Percentiles rank a stretch among this genome's conserved stretches.
Conservation (phyloP, 2,329 filamentous ascomycete genomes). For the Blumeria graminis region DNA sequence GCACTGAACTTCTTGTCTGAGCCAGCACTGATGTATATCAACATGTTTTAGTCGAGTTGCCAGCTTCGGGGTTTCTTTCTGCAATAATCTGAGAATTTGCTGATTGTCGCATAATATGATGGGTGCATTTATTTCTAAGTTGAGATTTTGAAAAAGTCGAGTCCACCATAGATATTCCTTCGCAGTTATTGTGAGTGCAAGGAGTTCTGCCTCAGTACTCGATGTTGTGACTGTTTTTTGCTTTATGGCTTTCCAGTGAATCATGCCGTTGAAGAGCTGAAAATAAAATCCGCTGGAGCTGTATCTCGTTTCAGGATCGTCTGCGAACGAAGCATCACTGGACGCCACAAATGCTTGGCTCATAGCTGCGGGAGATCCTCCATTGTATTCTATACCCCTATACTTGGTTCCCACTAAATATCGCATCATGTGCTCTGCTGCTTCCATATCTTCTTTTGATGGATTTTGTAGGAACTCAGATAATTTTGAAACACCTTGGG, state of each 20-base stretch:
- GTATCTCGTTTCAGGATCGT: background rate
- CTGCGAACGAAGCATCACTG: background rate
- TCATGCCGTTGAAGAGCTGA: background rate
- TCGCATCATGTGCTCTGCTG: background rate
- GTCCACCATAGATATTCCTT: background rate
- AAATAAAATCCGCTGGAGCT: background rate
- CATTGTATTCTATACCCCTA: background rate
- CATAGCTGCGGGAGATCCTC: background rate
- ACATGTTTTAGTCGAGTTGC: slow-evolving; percentile 4
- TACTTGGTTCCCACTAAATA: background rate
- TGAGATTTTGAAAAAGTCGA: background rate
- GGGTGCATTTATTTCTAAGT: background rate
- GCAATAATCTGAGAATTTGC: slow-evolving; percentile 4
- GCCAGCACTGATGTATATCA: background rate
- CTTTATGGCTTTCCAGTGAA: background rate
- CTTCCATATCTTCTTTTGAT: background rate
- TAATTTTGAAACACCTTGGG: background rate
- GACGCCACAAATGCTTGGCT: background rate
- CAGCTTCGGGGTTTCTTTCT: slow-evolving; percentile 3
- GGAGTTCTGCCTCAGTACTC: background rate
- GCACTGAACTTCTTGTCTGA: slow-evolving; percentile 7
- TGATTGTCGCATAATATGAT: background rate
- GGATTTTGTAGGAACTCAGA: background rate
- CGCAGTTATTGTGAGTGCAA: background rate
- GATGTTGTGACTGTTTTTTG: background rate